phyloP scores from a whole-genome alignment of 768 basidiomycete genomes.

The Pleurotus ostreatus region DNA sequence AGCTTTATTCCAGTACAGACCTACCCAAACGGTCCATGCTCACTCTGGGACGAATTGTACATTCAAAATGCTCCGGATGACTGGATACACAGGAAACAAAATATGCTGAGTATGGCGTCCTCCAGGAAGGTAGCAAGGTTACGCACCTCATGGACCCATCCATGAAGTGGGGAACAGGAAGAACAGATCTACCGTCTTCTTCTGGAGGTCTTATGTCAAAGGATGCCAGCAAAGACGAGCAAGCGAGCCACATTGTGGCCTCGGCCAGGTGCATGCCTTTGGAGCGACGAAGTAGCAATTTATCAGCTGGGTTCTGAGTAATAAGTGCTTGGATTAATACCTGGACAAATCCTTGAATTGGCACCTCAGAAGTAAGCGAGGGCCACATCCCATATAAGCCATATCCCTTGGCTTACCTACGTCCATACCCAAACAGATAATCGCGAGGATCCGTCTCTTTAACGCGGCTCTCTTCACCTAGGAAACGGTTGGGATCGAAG shows the following conservation, averaged over 20 bases:
- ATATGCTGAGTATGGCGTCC: background rate
- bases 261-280: constrained; percentile 26
- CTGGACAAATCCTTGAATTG: background rate
- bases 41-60: background rate
- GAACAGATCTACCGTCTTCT: constrained; percentile 11
- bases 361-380: background rate
- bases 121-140: background rate
- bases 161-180: constrained; percentile 11
- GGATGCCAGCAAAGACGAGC: constrained; percentile 12
- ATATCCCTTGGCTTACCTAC: constrained; percentile 37
- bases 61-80: background rate
- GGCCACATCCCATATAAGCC: background rate
- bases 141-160: constrained; percentile 12
- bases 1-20: too few species aligned
- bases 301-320: background rate
- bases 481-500: constrained; percentile 7
- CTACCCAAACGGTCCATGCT: too few species aligned
- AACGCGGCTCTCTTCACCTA: constrained; percentile 9
- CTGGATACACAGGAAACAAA: background rate
- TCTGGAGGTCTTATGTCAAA: constrained; percentile 16
- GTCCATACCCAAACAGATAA: constrained; percentile 67
- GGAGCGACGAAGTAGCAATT: background rate
- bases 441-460: constrained; percentile 44
- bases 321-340: background rate
- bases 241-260: constrained; percentile 20